phyloP scores from a whole-genome alignment of 331 rosid genomes.

The Rhamnella rubrinervis region DNA sequence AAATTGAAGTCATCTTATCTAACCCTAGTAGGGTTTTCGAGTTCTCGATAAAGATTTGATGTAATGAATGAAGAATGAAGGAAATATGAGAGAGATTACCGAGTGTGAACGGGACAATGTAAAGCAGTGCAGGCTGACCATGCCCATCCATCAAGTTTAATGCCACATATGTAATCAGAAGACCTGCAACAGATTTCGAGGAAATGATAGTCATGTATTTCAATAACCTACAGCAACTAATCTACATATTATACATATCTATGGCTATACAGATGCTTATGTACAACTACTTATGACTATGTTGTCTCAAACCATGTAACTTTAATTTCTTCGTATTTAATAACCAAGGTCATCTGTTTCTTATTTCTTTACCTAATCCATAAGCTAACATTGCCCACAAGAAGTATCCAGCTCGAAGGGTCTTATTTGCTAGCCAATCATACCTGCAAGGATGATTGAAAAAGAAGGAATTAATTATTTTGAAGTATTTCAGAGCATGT shows the following conservation, averaged over 20 bases:
- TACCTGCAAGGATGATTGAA: slow-evolving; percentile 47
- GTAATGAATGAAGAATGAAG: neutral
- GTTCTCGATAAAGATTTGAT: slow-evolving; percentile 6
- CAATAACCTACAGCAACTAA: too few relatives aligned
- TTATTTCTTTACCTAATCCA: slow-evolving; percentile 72
- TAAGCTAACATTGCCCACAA: slow-evolving; percentile 95
- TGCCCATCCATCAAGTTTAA: slow-evolving; percentile 98
- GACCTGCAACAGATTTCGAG: slow-evolving; percentile 51
- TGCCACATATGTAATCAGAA: slow-evolving; percentile 86
- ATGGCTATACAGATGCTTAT: neutral
- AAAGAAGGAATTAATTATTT: too few relatives aligned
- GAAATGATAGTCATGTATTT: slow-evolving; percentile 1
- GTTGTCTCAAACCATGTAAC: neutral
- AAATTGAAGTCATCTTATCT: neutral
- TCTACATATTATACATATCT: too few relatives aligned
- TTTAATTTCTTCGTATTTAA: neutral
- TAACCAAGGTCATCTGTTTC: neutral
- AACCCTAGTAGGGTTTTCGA: neutral
- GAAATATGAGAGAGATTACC: slow-evolving; percentile 39
- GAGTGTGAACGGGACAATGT: slow-evolving; percentile 90
- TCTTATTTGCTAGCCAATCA: slow-evolving; percentile 90
- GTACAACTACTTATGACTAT: neutral
- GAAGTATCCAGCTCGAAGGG: slow-evolving; percentile 78
- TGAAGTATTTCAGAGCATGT: neutral
- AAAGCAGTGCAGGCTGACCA: slow-evolving; percentile 94